Base-by-base conservation (phyloP, 495 filamentous ascomycete genomes). In the Xylaria curta region DNA sequence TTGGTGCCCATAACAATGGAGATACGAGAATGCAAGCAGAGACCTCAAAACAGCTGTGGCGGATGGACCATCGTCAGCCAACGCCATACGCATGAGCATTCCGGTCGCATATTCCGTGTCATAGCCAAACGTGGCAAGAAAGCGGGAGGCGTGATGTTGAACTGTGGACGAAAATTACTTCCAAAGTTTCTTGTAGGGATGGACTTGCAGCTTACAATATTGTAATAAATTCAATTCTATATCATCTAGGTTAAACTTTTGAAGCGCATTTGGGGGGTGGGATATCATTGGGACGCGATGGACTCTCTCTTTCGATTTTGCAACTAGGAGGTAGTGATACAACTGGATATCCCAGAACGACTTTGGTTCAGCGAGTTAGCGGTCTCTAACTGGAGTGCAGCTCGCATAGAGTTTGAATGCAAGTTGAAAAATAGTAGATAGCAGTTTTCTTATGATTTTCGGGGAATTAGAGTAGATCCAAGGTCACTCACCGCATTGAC, bases 21-120 rank as follows among this genome's bases (percentile, higher is more conserved):
- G 72, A 51, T 77, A 76, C 61, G 80, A 78, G n/a, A 81, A 74
- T 28, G 78, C 78, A 44, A 81, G 78, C 21, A 81, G 33, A 17
- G 73, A 59, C 36, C 72, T 71, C 42, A 76, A 71, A 21, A 80
- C 44, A 10, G 78, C 79, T 54, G 40, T 74, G 46, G 36, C 72
- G 70, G 19, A 70, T 21, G 33, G 46, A n/a, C 74, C 72, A 49
- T 73, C 72, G 51, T 68, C 68, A 21, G 66, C 58, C 59, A 80
- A 42, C 21, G 76, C 70, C 67, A 78, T 76, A 46, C 77, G 77
- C 15, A 78, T 62, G 44, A 80, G 72, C 17, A 73, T 63, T 26
- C 76, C 68, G 4, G 75, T 72, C 17, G 78, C 64, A 61, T 60
- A 38, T 17, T 53, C 58, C 46, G 75, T 67, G 46, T 75, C 70